Conservation (phyloP, 495 filamentous ascomycete species). For the Trichoderma asperelloides region DNA sequence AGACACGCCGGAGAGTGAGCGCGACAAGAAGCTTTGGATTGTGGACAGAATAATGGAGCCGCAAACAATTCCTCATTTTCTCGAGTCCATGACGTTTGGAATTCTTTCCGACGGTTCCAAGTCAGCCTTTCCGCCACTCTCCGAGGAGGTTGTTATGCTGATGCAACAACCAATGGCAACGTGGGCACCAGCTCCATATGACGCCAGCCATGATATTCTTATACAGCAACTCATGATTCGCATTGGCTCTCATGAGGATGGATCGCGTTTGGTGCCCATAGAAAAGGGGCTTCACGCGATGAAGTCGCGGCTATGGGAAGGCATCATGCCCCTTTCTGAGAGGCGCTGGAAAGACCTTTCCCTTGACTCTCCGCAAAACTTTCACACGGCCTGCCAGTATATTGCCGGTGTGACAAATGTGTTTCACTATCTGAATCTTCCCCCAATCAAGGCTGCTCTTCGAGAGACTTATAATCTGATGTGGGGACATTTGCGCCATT, state of each 20-base stretch:
- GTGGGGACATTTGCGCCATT: background rate
- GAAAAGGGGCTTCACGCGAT: slow-evolving; percentile 3
- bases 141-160: background rate
- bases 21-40: background rate
- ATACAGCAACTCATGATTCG: background rate
- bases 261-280: background rate
- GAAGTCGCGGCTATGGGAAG: slow-evolving; percentile 8
- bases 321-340: slow-evolving; percentile 9
- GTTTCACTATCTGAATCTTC: slow-evolving; percentile 6
- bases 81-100: background rate
- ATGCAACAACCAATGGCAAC: background rate
- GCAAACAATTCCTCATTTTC: background rate
- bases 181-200: slow-evolving; percentile 1
- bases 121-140: background rate
- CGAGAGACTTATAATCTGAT: slow-evolving; percentile 7
- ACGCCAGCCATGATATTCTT: background rate
- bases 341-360: background rate
- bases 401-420: background rate
- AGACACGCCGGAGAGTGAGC: background rate
- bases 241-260: slow-evolving; percentile 1
- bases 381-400: background rate
- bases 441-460: background rate
- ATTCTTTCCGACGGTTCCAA: background rate
- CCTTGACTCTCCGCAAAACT: background rate
- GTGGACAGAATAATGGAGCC: background rate